phyloP scores from a whole-genome alignment of 768 basidiomycete genomes.

The Mrakia hoshinonis region DNA sequence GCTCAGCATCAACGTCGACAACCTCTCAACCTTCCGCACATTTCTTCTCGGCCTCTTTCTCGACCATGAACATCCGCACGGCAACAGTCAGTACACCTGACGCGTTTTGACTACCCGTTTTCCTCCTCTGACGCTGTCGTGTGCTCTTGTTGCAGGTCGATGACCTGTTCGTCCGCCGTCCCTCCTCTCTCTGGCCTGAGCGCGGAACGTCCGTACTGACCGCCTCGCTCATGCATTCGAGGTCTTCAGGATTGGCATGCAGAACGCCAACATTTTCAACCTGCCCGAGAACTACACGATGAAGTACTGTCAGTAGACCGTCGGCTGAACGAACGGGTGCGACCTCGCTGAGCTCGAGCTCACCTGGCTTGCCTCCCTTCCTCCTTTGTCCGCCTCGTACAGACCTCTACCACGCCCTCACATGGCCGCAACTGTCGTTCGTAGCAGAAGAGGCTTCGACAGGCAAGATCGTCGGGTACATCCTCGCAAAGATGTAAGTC shows the following conservation, averaged over 20 bases:
- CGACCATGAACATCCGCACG: slow-evolving; percentile 44
- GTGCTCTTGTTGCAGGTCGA: slow-evolving; percentile 51
- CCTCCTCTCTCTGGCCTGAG: neutral
- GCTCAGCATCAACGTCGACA: neutral
- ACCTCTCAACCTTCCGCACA: neutral
- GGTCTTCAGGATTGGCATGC: slow-evolving; percentile 57
- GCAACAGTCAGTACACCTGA: slow-evolving; percentile 38
- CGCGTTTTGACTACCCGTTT: neutral
- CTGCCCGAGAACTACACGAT: slow-evolving; percentile 81
- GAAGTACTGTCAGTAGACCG: slow-evolving; percentile 48
- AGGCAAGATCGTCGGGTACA: slow-evolving; percentile 86
- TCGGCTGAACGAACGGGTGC: neutral
- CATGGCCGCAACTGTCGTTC: slow-evolving; percentile 88
- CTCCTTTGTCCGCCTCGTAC: neutral
- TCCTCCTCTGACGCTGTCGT: neutral
- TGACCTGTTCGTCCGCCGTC: slow-evolving; percentile 49
- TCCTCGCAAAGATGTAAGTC: slow-evolving; percentile 84
- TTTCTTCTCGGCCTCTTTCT: neutral
- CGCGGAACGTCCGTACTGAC: neutral
- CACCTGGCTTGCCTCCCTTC: neutral
- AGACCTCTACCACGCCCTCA: slow-evolving; percentile 85
- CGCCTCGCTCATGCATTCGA: neutral
- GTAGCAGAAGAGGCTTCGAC: slow-evolving; percentile 76
- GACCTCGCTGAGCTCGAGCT: slow-evolving; percentile 5
- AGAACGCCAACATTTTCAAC: slow-evolving; percentile 86